Conservation (phyloP, 2,329 filamentous ascomycete species). For the Trichophyton schoenleinii region DNA sequence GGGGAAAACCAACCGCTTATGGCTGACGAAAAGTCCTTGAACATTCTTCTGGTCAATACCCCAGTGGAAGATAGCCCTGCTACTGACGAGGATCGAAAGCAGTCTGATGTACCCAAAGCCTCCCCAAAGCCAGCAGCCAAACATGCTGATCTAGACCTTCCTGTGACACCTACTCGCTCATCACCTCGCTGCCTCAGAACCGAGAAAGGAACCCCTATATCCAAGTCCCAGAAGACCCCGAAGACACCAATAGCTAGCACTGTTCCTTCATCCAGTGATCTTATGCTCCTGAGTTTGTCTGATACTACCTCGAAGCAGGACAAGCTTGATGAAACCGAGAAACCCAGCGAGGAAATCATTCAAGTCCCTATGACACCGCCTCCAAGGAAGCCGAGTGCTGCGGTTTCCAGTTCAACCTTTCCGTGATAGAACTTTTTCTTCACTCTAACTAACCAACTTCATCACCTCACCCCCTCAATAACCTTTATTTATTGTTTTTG, state of each 20-base stretch:
- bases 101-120: neutral
- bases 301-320: neutral
- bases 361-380: neutral
- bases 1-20: slow-evolving; percentile 2
- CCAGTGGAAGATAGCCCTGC: neutral
- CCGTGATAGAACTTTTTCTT: neutral
- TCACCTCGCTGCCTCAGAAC: neutral
- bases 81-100: neutral
- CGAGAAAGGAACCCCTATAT: neutral
- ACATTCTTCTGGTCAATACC: slow-evolving; percentile 10
- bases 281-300: neutral
- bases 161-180: neutral
- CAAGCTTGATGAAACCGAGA: neutral
- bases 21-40: slow-evolving; percentile 11
- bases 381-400: neutral
- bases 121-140: neutral
- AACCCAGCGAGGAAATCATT: neutral
- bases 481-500: neutral
- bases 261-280: neutral
- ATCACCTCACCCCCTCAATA: neutral
- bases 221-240: neutral
- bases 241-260: neutral
- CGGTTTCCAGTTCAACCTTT: neutral
- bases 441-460: neutral
- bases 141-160: neutral